Conservation (phyloP, 768 basidiomycete species). For the Boletus tomentosulus region DNA sequence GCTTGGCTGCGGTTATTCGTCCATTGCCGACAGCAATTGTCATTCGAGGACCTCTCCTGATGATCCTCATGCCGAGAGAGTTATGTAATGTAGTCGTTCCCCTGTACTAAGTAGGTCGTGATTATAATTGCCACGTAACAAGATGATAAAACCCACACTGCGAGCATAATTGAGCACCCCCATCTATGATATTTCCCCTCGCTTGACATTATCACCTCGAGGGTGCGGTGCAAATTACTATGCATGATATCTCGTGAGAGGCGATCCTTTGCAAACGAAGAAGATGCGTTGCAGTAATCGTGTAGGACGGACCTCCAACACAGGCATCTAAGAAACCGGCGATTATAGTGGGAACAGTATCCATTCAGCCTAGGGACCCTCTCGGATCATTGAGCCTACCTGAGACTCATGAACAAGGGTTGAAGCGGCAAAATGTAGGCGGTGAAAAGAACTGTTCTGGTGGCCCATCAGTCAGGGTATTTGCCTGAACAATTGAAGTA, state of each 20-base stretch:
- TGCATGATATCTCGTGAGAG: slow-evolving; percentile 4
- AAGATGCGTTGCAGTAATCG: background rate
- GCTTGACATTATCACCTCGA: slow-evolving; percentile 6
- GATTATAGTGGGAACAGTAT: background rate
- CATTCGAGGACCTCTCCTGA: slow-evolving; percentile 8
- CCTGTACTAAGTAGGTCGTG: background rate
- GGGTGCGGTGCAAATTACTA: background rate
- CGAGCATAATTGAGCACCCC: background rate
- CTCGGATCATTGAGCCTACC: background rate
- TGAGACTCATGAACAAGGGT: background rate
- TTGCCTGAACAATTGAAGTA: background rate
- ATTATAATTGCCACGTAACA: slow-evolving; percentile 4
- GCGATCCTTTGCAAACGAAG: background rate
- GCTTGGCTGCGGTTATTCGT: slow-evolving; percentile 14
- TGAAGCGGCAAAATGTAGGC: background rate
- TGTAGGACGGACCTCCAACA: background rate
- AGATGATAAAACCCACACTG: background rate
- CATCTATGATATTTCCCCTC: background rate
- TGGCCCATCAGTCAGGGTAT: background rate
- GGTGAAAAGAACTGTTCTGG: background rate
- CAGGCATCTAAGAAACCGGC: background rate
- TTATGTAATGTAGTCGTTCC: background rate
- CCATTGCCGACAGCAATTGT: slow-evolving; percentile 5
- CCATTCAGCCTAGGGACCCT: background rate
- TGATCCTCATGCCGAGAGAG: slow-evolving; percentile 16